Percentiles rank a stretch among this genome's conserved stretches.
phyloP scores from a whole-genome alignment of 768 basidiomycete genomes.

The Favolaschia claudopus region DNA sequence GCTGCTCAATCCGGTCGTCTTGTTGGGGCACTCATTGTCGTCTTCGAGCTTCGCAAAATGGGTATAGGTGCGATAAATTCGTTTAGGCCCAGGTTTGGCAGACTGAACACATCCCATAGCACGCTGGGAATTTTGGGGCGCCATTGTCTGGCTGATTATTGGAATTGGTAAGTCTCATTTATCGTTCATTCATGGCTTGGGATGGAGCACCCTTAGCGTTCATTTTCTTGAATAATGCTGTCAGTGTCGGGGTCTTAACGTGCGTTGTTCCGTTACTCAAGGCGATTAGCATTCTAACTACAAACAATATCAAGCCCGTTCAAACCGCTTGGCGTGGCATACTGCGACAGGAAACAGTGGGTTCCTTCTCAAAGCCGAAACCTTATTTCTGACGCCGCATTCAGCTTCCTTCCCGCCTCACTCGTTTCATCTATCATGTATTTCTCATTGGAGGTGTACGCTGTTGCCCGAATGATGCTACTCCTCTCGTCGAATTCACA shows the following conservation, averaged over 20 bases:
- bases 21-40: constrained; percentile 46
- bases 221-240: constrained; percentile 48
- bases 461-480: constrained; percentile 40
- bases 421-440: constrained; percentile 43
- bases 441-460: constrained; percentile 47
- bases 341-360: constrained; percentile 43
- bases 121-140: constrained; percentile 39
- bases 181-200: neutral
- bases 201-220: constrained; percentile 36
- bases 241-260: constrained; percentile 44
- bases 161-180: constrained; percentile 41
- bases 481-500: constrained; percentile 28
- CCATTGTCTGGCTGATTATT: constrained; percentile 40
- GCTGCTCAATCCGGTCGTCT: constrained; percentile 45
- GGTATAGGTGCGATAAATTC: constrained; percentile 27
- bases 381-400: neutral
- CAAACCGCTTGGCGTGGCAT: constrained; percentile 27
- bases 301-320: constrained; percentile 28
- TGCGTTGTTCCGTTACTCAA: constrained; percentile 24
- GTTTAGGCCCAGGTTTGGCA: neutral
- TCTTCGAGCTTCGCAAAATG: constrained; percentile 41
- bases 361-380: neutral
- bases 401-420: constrained; percentile 49
- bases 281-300: neutral
- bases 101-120: neutral